Evolutionary conservation across 2,329 filamentous ascomycete species (phyloP).

Genomic region (Sarocladium strictum): DNA sequence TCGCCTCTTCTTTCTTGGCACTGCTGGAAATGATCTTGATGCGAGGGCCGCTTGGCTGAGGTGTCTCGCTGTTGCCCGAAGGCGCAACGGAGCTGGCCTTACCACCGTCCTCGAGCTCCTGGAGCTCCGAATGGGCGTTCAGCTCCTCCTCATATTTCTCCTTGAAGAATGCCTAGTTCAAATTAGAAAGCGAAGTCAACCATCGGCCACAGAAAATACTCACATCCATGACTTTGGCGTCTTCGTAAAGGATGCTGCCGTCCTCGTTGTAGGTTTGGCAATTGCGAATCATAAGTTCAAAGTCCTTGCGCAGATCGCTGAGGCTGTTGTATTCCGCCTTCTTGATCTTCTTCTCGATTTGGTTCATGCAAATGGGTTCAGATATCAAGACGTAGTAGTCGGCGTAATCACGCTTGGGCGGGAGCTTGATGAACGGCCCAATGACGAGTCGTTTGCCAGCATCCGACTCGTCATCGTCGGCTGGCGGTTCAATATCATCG

Average conservation of each 20-base stretch:
- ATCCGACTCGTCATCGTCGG: conserved; percentile 51
- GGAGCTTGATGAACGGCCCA: conserved; percentile 87
- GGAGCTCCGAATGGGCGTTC: conserved; percentile 47
- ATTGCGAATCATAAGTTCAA: conserved; percentile 80
- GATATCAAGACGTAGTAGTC: conserved; percentile 95
- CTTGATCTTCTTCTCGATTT: conserved; percentile 92
- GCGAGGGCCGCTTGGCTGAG: conserved; percentile 54
- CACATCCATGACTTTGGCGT: conserved; percentile 91
- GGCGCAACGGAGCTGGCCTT: conserved; percentile 36
- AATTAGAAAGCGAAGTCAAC: conserved; percentile 24
- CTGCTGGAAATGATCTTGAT: conserved; percentile 61
- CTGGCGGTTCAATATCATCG: conserved; percentile 56
- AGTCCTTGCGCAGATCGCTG: conserved; percentile 74
- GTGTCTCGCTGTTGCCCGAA: conserved; percentile 57
- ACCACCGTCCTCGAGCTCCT: conserved; percentile 45
- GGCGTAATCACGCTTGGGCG: conserved; percentile 81
- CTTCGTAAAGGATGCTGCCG: conserved; percentile 81
- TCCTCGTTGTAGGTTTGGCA: conserved; percentile 97
- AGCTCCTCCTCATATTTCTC: conserved; percentile 48
- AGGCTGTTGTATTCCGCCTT: conserved; percentile 85
- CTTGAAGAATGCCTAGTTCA: conserved; percentile 48
- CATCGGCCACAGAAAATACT: conserved; percentile 23
- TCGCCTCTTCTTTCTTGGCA: conserved; percentile 25
- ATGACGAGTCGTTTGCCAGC: conserved; percentile 73
- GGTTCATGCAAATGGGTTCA: conserved; percentile 91